These are phyloP conservation scores for Clohesyomyces aquaticus DNA, from an alignment of 495 filamentous ascomycete genomes.

Conservation along the genomic window DNA sequence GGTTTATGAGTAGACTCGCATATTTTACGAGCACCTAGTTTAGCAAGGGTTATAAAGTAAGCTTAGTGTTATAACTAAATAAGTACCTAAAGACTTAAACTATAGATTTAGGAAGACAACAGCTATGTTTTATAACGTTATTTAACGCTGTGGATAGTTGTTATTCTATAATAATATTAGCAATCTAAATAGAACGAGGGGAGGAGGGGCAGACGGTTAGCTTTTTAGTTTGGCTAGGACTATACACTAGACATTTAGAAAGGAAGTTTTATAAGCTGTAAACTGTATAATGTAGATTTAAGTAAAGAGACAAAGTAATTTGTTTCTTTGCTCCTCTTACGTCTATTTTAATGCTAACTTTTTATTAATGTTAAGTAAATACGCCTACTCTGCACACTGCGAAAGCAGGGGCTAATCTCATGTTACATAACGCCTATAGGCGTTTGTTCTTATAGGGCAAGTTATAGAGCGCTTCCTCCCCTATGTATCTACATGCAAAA, in stretches of 20 bases:
- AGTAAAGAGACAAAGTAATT: too few relatives aligned
- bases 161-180: too few relatives aligned
- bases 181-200: conserved; percentile 4
- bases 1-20: too few relatives aligned
- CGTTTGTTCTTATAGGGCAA: neutral
- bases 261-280: conserved; percentile 2
- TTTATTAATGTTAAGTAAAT: too few relatives aligned
- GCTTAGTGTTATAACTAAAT: neutral
- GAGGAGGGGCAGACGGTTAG: conserved; percentile 1
- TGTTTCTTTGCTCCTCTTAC: too few relatives aligned
- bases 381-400: too few relatives aligned
- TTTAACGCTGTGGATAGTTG: conserved; percentile 11
- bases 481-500: neutral
- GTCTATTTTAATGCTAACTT: too few relatives aligned
- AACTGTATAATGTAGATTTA: too few relatives aligned
- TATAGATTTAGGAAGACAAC: neutral
- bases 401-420: too few relatives aligned
- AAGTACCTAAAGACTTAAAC: neutral
- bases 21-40: too few relatives aligned
- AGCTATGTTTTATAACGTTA: conserved; percentile 3
- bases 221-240: neutral
- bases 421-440: neutral
- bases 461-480: neutral
- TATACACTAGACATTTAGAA: neutral
- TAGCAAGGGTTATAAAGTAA: too few relatives aligned